phyloP scores from a whole-genome alignment of 768 basidiomycete genomes.

The Mycena galericulata region DNA sequence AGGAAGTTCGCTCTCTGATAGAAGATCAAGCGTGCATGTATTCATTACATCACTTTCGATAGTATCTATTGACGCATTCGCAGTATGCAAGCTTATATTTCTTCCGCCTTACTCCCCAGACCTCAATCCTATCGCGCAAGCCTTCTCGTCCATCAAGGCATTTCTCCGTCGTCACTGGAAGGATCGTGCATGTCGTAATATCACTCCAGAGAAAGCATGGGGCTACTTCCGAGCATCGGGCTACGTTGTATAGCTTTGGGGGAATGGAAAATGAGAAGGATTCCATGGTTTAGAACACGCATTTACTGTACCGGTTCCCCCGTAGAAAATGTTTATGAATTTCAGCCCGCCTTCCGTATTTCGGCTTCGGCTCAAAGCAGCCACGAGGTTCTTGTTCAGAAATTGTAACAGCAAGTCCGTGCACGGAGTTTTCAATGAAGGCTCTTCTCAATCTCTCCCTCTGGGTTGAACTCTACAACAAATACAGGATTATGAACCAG shows the following conservation, averaged over 20 bases:
- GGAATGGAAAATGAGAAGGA: not conserved
- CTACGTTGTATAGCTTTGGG: constrained; percentile 28
- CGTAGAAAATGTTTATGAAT: not conserved
- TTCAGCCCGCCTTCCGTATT: too few species aligned
- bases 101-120: constrained; percentile 45
- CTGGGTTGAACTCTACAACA: too few species aligned
- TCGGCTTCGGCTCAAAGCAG: not conserved
- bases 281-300: not conserved
- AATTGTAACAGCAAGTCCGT: not conserved
- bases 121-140: constrained; percentile 43
- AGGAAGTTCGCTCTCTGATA: constrained; percentile 40
- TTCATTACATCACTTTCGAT: not conserved
- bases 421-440: too few species aligned
- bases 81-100: constrained; percentile 32
- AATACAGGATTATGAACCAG: too few species aligned
- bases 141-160: constrained; percentile 30
- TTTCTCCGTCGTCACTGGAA: constrained; percentile 23
- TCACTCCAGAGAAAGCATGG: constrained; percentile 31
- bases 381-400: not conserved
- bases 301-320: not conserved
- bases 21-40: constrained; percentile 24
- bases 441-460: too few species aligned
- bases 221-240: too few species aligned
- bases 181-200: constrained; percentile 21
- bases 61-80: not conserved